Conservation (phyloP, 2,329 filamentous ascomycete species). For the Curvularia sp. region DNA sequence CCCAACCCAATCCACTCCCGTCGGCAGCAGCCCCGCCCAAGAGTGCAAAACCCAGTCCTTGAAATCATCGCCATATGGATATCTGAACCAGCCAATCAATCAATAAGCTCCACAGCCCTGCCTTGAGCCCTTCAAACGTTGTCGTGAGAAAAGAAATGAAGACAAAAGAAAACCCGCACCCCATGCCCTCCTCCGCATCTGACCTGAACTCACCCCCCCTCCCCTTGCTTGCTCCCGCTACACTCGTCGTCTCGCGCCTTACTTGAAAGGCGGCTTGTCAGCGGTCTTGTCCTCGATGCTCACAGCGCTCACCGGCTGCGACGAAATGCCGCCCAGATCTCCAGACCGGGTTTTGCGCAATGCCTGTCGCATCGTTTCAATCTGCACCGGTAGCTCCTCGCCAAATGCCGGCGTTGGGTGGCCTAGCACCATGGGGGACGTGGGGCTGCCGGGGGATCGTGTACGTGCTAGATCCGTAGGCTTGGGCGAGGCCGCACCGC, state of each 20-base stretch:
- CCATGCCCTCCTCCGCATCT: background rate
- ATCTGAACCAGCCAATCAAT: slow-evolving; percentile 32
- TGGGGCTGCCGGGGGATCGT: slow-evolving; percentile 66
- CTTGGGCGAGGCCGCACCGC: slow-evolving; percentile 76
- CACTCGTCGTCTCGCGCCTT: background rate
- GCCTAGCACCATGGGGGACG: slow-evolving; percentile 56
- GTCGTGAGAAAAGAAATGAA: slow-evolving; percentile 10
- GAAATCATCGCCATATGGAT: slow-evolving; percentile 33
- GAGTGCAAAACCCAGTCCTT: slow-evolving; percentile 4
- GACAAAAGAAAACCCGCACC: slow-evolving; percentile 1
- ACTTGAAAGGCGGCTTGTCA: slow-evolving; percentile 45
- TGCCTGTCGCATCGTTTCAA: slow-evolving; percentile 94
- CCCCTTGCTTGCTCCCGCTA: background rate
- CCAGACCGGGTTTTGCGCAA: slow-evolving; percentile 83
- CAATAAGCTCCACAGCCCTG: slow-evolving; percentile 9
- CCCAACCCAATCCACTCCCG: too few relatives aligned
- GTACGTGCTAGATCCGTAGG: slow-evolving; percentile 71
- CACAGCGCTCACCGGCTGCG: slow-evolving; percentile 51
- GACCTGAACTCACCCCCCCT: background rate
- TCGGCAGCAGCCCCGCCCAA: too few relatives aligned
- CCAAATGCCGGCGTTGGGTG: slow-evolving; percentile 62
- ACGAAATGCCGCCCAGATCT: slow-evolving; percentile 66
- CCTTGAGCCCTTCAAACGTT: background rate
- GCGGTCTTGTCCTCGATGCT: slow-evolving; percentile 48
- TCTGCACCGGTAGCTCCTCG: slow-evolving; percentile 80